phyloP scores from a whole-genome alignment of 2,329 filamentous ascomycete species.

The Zalaria obscura region DNA sequence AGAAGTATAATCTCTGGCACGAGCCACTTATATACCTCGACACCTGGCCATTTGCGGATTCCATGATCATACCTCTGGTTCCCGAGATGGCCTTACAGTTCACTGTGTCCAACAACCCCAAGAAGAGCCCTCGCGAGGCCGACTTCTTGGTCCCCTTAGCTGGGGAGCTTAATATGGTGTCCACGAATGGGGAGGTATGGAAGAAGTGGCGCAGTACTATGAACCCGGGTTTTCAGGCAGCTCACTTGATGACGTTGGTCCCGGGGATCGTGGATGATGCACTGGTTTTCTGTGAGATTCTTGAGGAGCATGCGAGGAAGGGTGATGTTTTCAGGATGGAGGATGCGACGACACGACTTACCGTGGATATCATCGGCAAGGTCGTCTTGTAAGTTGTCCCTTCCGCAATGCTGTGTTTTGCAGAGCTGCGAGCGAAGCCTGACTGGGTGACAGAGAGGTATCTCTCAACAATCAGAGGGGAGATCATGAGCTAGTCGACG shows the following conservation, averaged over 20 bases:
- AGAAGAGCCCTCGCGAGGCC: conserved; percentile 7
- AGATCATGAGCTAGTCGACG: conserved; percentile 20
- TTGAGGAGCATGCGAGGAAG: conserved; percentile 20
- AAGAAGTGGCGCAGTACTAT: conserved; percentile 30
- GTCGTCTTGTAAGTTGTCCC: conserved; percentile 15
- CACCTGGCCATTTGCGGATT: conserved; percentile 25
- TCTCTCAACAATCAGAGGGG: conserved; percentile 21
- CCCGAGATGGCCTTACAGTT: conserved; percentile 23
- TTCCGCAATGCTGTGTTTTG: too few relatives aligned
- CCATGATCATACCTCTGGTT: conserved; percentile 23
- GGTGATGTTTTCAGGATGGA: conserved; percentile 26
- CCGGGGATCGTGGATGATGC: conserved; percentile 22
- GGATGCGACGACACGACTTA: conserved; percentile 22
- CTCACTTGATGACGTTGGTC: conserved; percentile 25
- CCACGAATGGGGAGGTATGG: conserved; percentile 24
- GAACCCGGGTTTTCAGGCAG: conserved; percentile 25
- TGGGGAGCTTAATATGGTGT: conserved; percentile 22
- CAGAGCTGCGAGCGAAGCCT: neutral
- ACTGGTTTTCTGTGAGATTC: conserved; percentile 17
- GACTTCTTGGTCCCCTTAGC: conserved; percentile 21
- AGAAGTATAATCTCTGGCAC: neutral
- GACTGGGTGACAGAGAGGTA: conserved; percentile 12
- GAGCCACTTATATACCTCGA: conserved; percentile 25
- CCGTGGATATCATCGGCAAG: conserved; percentile 28
- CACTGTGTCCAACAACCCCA: conserved; percentile 9